phyloP scores from a whole-genome alignment of 176 grass and related monocot species.

The Urochloa ruziziensis region DNA sequence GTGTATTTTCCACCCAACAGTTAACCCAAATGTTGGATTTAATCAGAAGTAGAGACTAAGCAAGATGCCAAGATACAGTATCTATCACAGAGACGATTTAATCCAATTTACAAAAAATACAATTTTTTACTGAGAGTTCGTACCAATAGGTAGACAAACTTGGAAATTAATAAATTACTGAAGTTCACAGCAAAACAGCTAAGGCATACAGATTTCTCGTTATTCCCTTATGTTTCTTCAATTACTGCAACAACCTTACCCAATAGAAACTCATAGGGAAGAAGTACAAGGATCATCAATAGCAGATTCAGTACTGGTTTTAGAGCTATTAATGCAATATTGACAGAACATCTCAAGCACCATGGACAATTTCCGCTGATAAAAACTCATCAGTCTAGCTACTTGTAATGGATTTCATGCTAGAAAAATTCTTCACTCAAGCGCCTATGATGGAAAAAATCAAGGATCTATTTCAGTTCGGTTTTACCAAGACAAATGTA shows the following conservation, averaged over 20 bases:
- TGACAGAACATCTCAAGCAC: neutral
- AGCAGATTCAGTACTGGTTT: neutral
- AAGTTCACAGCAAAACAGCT: neutral
- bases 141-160: neutral
- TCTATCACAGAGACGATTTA: neutral
- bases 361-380: neutral
- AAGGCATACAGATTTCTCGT: neutral
- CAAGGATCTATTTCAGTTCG: neutral
- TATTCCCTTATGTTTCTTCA: neutral
- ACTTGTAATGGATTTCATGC: neutral
- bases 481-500: neutral
- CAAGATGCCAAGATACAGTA: slow-evolving; percentile 7
- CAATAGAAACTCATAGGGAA: neutral
- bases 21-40: neutral
- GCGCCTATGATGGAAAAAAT: neutral
- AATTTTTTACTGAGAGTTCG: neutral
- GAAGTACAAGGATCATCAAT: neutral
- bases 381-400: neutral
- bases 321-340: neutral
- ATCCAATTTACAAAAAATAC: neutral
- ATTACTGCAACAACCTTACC: neutral
- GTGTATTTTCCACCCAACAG: neutral
- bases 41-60: neutral
- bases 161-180: neutral
- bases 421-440: neutral